Conservation (phyloP, 225 moss, liverwort and hornwort species). For the Physcomitrellopsis africana region DNA sequence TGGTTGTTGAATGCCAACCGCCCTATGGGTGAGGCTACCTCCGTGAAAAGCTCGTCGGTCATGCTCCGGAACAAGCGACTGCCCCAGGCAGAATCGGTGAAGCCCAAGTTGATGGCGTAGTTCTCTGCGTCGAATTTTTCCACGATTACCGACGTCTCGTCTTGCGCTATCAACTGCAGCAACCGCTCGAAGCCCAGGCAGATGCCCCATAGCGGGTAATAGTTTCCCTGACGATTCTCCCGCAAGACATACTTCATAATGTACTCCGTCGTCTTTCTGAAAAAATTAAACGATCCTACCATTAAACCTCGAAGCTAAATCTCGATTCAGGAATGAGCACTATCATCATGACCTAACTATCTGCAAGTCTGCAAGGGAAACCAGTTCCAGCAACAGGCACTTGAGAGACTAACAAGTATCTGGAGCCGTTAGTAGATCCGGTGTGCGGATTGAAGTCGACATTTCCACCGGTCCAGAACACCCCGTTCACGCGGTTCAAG, state of each 20-base stretch:
- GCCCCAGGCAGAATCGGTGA: slow-evolving; percentile 47
- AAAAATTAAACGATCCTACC: neutral
- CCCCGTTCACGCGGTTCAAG: slow-evolving; percentile 63
- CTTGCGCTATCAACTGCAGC: slow-evolving; percentile 53
- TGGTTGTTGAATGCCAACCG: slow-evolving; percentile 67
- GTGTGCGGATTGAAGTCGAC: slow-evolving; percentile 70
- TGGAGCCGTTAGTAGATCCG: slow-evolving; percentile 25
- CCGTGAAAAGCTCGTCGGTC: slow-evolving; percentile 51
- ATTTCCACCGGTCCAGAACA: slow-evolving; percentile 68
- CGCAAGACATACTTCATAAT: slow-evolving; percentile 43
- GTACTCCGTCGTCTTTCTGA: slow-evolving; percentile 52
- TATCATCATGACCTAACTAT: too few relatives aligned
- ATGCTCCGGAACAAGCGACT: slow-evolving; percentile 61
- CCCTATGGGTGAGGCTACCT: slow-evolving; percentile 56
- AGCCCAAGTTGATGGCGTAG: slow-evolving; percentile 57
- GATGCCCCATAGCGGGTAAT: slow-evolving; percentile 71
- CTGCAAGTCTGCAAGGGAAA: neutral
- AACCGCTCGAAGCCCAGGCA: slow-evolving; percentile 74
- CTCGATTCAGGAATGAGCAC: too few relatives aligned
- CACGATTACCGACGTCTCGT: slow-evolving; percentile 32
- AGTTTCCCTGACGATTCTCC: slow-evolving; percentile 48
- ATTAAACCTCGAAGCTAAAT: neutral
- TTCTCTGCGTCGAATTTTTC: slow-evolving; percentile 63
- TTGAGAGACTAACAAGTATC: slow-evolving; percentile 42
- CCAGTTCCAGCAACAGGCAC: neutral